Conservation (phyloP, 768 basidiomycete genomes). For the Termitomyces sp. region DNA sequence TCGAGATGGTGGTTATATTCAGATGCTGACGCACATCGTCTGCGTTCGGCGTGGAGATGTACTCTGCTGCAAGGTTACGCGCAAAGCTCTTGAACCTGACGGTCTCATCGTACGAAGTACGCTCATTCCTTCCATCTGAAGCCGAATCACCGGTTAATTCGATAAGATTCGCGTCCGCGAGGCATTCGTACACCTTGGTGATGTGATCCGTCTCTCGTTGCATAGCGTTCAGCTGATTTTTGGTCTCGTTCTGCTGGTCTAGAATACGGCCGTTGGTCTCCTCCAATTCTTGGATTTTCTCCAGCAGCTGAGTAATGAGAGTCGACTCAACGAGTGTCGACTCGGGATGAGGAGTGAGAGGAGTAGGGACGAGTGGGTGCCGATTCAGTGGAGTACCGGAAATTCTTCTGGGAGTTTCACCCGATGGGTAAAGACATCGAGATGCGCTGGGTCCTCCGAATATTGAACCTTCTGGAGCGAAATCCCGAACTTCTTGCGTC, state of each 20-base stretch:
- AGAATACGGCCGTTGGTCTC: conserved; percentile 66
- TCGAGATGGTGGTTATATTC: conserved; percentile 14
- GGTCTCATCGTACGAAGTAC: conserved; percentile 29
- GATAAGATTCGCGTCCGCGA: conserved; percentile 50
- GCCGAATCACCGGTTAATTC: conserved; percentile 42
- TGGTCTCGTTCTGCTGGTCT: conserved; percentile 60
- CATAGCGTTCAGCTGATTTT: conserved; percentile 59
- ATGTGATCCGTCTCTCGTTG: conserved; percentile 73
- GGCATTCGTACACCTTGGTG: conserved; percentile 62
- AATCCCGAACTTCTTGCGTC: conserved; percentile 41
- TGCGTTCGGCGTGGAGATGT: conserved; percentile 15
- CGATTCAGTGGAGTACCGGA: conserved; percentile 14
- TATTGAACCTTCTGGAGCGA: conserved; percentile 55
- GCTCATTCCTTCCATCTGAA: conserved; percentile 18
- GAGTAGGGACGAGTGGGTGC: conserved; percentile 8
- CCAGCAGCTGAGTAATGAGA: conserved; percentile 67
- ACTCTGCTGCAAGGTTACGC: conserved; percentile 35
- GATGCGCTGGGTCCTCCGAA: conserved; percentile 30
- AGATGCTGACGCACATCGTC: conserved; percentile 11
- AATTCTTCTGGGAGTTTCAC: conserved; percentile 16
- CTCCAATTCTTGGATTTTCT: conserved; percentile 77
- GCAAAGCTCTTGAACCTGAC: conserved; percentile 48
- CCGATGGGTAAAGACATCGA: conserved; percentile 25
- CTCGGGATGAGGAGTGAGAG: conserved; percentile 30
- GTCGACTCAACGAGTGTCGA: conserved; percentile 52